These are phyloP conservation scores for Sodiomyces alkalinus DNA, from an alignment of 2,329 filamentous ascomycete species.

Conservation along the genomic window DNA sequence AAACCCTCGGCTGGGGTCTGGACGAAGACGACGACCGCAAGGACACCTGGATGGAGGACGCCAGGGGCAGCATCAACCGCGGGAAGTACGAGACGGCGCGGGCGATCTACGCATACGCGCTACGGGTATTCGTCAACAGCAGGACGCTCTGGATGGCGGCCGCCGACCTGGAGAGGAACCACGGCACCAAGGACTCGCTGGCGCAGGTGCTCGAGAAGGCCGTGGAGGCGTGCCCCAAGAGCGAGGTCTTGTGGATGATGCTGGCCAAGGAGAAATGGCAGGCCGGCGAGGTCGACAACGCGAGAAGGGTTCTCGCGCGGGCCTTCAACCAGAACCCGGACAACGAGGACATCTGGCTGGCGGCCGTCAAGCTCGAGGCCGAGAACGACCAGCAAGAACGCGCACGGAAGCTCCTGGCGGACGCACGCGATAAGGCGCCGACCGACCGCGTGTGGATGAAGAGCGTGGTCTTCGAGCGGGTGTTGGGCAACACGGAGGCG, in stretches of 20 bases:
- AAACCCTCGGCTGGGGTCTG: conserved; percentile 83
- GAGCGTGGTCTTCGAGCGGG: conserved; percentile 82
- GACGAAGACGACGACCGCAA: conserved; percentile 96
- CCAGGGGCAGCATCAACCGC: conserved; percentile 62
- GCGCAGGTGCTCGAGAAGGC: conserved; percentile 83
- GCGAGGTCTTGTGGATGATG: conserved; percentile 89
- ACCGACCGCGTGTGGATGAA: conserved; percentile 98
- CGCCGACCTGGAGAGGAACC: conserved; percentile 78
- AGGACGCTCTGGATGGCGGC: conserved; percentile 82
- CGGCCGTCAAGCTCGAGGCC: conserved; percentile 89
- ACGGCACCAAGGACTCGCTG: conserved; percentile 70
- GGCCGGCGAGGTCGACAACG: conserved; percentile 73
- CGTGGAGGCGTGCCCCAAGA: conserved; percentile 82
- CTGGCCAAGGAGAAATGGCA: conserved; percentile 92
- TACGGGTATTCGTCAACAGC: conserved; percentile 79
- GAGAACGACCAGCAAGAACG: conserved; percentile 73
- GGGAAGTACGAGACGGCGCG: conserved; percentile 81
- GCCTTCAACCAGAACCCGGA: conserved; percentile 93
- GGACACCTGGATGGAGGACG: conserved; percentile 92
- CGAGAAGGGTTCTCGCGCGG: conserved; percentile 67
- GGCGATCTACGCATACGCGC: conserved; percentile 82
- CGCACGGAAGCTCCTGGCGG: conserved; percentile 65
- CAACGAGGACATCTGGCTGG: conserved; percentile 96
- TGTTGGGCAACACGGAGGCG: conserved; percentile 61
- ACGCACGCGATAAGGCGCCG: conserved; percentile 74